These are phyloP conservation scores for Suhomyces canberraensis DNA, from an alignment of 805 yeast genomes.

Conservation along the genomic window DNA sequence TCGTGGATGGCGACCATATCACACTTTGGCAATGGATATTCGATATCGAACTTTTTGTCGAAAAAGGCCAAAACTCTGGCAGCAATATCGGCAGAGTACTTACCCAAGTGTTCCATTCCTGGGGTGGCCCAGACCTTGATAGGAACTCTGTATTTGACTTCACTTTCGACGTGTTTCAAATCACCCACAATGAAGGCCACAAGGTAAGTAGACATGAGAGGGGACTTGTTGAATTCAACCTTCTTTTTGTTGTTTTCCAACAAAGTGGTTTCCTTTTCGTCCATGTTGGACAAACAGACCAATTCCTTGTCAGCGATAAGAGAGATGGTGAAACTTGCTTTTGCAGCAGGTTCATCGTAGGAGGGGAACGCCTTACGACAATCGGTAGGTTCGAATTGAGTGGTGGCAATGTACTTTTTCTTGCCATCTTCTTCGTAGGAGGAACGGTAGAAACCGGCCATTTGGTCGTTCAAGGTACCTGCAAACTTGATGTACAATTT, in stretches of 20 bases:
- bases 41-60: slow-evolving; percentile 68
- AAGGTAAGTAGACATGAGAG: slow-evolving; percentile 79
- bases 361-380: slow-evolving; percentile 87
- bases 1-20: slow-evolving; percentile 83
- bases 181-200: slow-evolving; percentile 84
- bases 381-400: slow-evolving; percentile 86
- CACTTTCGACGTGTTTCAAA: slow-evolving; percentile 66
- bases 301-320: slow-evolving; percentile 54
- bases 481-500: slow-evolving; percentile 49
- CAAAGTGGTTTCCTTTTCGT: slow-evolving; percentile 46
- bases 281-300: slow-evolving; percentile 70
- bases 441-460: slow-evolving; percentile 82
- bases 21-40: slow-evolving; percentile 76
- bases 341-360: slow-evolving; percentile 79
- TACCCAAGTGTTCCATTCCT: slow-evolving; percentile 69
- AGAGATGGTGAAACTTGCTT: slow-evolving; percentile 66
- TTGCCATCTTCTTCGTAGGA: slow-evolving; percentile 59
- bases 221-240: slow-evolving; percentile 69
- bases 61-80: slow-evolving; percentile 73
- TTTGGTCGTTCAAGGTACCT: slow-evolving; percentile 68
- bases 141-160: slow-evolving; percentile 60
- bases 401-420: slow-evolving; percentile 71
- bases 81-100: slow-evolving; percentile 69
- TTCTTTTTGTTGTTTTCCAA: slow-evolving; percentile 47
- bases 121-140: slow-evolving; percentile 80